Evolutionary conservation across 257 asterid species (phyloP).

Genomic region (Solanum etuberosum): DNA sequence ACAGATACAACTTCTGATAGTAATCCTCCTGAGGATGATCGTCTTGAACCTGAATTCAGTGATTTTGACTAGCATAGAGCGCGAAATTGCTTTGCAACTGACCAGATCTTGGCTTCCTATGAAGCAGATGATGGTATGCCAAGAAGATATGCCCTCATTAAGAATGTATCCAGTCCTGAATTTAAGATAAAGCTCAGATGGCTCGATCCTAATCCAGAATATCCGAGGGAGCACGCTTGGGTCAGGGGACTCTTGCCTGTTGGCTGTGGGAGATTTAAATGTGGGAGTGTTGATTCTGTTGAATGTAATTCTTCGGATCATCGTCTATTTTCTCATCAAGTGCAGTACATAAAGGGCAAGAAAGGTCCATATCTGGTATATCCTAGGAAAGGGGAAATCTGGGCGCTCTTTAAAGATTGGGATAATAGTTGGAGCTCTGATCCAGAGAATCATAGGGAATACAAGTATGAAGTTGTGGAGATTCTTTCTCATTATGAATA

Average conservation of each 20-base stretch:
- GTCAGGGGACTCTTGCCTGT: slow-evolving; percentile 26
- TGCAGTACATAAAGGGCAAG: slow-evolving; percentile 25
- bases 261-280: slow-evolving; percentile 55
- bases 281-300: slow-evolving; percentile 8
- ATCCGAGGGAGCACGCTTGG: slow-evolving; percentile 24
- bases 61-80: slow-evolving; percentile 28
- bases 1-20: slow-evolving; percentile 1
- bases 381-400: too few species aligned
- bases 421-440: too few species aligned
- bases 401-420: too few species aligned
- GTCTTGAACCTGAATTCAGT: slow-evolving; percentile 11
- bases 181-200: slow-evolving; percentile 39
- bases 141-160: slow-evolving; percentile 60
- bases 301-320: neutral
- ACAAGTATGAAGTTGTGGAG: too few species aligned
- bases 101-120: slow-evolving; percentile 74
- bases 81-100: slow-evolving; percentile 23
- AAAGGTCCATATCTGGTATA: slow-evolving; percentile 27
- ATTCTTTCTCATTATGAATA: too few species aligned
- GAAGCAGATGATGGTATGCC: slow-evolving; percentile 61
- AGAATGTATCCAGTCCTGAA: slow-evolving; percentile 20
- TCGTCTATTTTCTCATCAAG: slow-evolving; percentile 36
- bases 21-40: neutral
- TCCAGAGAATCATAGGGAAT: too few species aligned
- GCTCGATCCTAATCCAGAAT: slow-evolving; percentile 52